Evolutionary conservation across 1,284 basidiomycete species (phyloP), one percentile per base, ranked within the genome.

Genomic region (Paramarasmius palmivorus): DNA sequence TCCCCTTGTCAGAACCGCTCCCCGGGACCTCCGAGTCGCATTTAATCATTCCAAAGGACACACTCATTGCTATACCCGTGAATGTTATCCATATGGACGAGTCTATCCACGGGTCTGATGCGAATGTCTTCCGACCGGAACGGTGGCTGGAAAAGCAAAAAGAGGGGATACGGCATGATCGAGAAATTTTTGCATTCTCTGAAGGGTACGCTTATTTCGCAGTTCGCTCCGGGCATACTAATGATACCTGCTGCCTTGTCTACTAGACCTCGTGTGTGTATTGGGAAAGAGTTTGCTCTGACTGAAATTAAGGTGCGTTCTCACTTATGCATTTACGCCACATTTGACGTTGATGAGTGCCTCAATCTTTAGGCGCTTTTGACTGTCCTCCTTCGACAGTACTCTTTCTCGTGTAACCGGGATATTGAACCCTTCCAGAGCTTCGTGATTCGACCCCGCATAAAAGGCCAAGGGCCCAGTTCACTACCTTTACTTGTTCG

Each of bases 361-460:
- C 34, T 12, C 12, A 20, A 36, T 42, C 2, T 34, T 53, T 55
- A 83, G 79, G 73, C 72, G 32, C 64, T 83, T 49, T 67, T 73
- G 22, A 63, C 78, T 19, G 73, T 75, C 12, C 72, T 84, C 23
- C 63, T 84, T 57, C 74, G 69, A 23, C 75, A 78, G 35, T 84
- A 82, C 62, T 71, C 75, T 6, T 81, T 84, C 60, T 65, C 70
- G 3, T 80, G 77, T 55, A 60, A 68, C 19, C 60, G 68, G 42
- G 69, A 82, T 23, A 82, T 84, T 47, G 82, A 84, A 58, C 62
- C 78, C 20, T 84, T 83, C 62, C 81, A 83, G 58, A 82, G 81
- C 50, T 84, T 84, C 57, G 82, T 84, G 15, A 73, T 84, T 50
- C 75, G 82, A n/a, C 79, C 83, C 39, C 74, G 81, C 34, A 61